Conservation (phyloP, 371 early-diverging fungal species). For the Encephalitozoon intestinalis region DNA sequence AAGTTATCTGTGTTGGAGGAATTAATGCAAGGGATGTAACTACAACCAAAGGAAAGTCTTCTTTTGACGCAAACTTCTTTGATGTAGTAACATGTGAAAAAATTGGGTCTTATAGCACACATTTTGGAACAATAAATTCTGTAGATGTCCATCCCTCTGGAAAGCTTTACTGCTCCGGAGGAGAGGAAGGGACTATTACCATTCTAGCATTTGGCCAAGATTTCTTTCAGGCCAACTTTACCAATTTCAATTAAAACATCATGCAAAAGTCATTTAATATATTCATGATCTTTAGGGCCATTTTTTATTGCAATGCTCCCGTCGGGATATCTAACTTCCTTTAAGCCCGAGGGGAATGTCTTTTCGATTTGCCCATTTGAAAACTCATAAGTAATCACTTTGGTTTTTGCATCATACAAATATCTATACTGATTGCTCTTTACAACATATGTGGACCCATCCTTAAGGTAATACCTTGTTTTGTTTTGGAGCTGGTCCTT, state of each 20-base stretch:
- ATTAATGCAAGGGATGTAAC: conserved; percentile 86
- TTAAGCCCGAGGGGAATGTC: conserved; percentile 59
- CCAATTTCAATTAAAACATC: conserved; percentile 35
- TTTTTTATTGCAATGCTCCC: conserved; percentile 58
- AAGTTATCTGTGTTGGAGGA: conserved; percentile 66
- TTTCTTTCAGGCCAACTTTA: conserved; percentile 46
- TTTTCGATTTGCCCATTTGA: conserved; percentile 62
- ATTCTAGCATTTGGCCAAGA: conserved; percentile 47
- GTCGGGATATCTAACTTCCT: conserved; percentile 60
- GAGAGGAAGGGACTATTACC: conserved; percentile 52
- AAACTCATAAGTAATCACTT: conserved; percentile 62
- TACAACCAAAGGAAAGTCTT: conserved; percentile 78
- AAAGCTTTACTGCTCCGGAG: conserved; percentile 62
- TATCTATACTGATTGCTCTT: conserved; percentile 58
- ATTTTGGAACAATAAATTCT: conserved; percentile 98
- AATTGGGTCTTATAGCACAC: conserved; percentile 88
- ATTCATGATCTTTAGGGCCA: conserved; percentile 60
- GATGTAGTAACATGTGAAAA: conserved; percentile 89
- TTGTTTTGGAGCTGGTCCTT: conserved; percentile 53
- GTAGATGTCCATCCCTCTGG: conserved; percentile 89
- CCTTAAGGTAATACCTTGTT: conserved; percentile 58
- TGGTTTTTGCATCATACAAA: conserved; percentile 59
- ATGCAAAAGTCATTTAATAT: conserved; percentile 18
- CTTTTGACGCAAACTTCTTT: conserved; percentile 94
- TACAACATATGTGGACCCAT: conserved; percentile 61